Evolutionary conservation across 176 grass and related monocot species (phyloP).

Genomic region (Chrysopogon serrulatus): DNA sequence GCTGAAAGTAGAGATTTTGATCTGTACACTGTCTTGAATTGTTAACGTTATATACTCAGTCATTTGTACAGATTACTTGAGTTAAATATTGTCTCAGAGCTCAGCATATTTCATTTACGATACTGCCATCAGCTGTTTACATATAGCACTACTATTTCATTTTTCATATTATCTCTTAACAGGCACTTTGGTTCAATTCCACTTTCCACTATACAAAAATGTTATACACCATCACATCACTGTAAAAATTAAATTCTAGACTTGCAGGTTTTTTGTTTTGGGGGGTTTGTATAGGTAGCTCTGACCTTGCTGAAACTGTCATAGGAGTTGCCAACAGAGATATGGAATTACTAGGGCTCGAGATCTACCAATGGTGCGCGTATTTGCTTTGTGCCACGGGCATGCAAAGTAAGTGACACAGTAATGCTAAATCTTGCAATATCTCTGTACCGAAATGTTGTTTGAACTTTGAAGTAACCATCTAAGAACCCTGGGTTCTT

Average conservation of each 20-base stretch:
- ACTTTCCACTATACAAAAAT: background rate
- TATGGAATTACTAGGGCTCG: slow-evolving; percentile 78
- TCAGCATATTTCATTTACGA: slow-evolving; percentile 1
- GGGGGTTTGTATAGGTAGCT: background rate
- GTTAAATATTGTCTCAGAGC: background rate
- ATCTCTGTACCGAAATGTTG: background rate
- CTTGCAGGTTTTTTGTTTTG: background rate
- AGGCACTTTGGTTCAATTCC: background rate
- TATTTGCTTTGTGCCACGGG: slow-evolving; percentile 62
- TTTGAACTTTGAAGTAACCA: slow-evolving; percentile 27
- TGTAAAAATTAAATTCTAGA: background rate
- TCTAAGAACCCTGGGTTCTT: slow-evolving; percentile 41
- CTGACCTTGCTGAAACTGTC: slow-evolving; percentile 33
- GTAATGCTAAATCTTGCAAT: background rate
- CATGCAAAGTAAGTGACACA: slow-evolving; percentile 76
- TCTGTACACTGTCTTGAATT: background rate
- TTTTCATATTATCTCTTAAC: background rate
- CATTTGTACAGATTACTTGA: background rate
- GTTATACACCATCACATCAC: background rate
- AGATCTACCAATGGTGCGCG: slow-evolving; percentile 69
- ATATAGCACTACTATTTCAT: background rate
- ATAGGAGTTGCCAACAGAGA: slow-evolving; percentile 73
- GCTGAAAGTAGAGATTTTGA: background rate
- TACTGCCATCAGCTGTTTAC: slow-evolving; percentile 7
- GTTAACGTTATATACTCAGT: background rate